Evolutionary conservation across 2,329 filamentous ascomycete genomes (phyloP).

Genomic region (Fusarium begoniae): DNA sequence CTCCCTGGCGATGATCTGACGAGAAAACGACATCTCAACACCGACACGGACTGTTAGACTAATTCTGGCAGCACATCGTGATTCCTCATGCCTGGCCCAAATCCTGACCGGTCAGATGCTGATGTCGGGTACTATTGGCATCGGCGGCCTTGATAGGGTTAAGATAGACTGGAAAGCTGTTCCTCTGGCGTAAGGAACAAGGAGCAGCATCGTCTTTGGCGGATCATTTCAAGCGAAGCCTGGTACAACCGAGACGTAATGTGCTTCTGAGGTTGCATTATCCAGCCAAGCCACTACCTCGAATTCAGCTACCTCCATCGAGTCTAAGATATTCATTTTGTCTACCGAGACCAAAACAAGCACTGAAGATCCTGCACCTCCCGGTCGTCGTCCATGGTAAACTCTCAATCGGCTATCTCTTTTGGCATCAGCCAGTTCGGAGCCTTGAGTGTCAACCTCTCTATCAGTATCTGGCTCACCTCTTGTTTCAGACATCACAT

Average conservation of each 20-base stretch:
- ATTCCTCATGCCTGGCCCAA: not conserved
- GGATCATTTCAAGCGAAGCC: not conserved
- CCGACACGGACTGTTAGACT: too few relatives aligned
- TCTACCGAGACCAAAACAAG: not conserved
- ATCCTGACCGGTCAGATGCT: not conserved
- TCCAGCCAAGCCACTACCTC: too few relatives aligned
- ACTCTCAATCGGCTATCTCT: not conserved
- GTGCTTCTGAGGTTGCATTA: not conserved
- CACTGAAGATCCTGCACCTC: too few relatives aligned
- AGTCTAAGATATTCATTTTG: not conserved
- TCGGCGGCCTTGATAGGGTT: not conserved
- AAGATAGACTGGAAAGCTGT: too few relatives aligned
- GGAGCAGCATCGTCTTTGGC: not conserved
- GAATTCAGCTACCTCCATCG: not conserved
- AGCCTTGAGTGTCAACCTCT: not conserved
- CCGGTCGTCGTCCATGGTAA: not conserved
- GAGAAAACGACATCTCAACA: too few relatives aligned
- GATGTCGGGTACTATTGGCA: not conserved
- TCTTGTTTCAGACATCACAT: not conserved
- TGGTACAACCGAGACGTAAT: not conserved
- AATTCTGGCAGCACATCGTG: too few relatives aligned
- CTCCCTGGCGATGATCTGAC: too few relatives aligned
- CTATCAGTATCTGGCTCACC: not conserved
- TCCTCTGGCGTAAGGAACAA: rapidly evolving
- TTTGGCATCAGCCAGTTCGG: not conserved